A percentile compares a stretch with the other conserved stretches of the same genome.
Evolutionary conservation across 768 basidiomycete genomes (phyloP).

Genomic region (Epithele typhae): DNA sequence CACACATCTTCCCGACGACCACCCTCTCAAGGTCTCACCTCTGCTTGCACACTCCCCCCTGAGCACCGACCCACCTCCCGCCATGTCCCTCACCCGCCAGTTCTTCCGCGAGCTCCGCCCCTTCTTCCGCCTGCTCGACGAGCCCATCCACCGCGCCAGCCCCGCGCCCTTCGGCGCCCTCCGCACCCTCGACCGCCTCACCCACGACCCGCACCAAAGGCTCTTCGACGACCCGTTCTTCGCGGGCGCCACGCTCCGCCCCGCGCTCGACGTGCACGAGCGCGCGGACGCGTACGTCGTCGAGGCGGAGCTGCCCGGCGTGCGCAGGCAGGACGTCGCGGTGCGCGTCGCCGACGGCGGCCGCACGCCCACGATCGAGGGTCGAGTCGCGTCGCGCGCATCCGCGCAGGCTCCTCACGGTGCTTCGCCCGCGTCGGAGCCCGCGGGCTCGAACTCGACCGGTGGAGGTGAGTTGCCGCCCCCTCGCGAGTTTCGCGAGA

Average conservation of each 20-base stretch:
- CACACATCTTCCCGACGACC: too few relatives aligned
- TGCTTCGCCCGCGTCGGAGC: conserved; percentile 14
- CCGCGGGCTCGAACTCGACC: too few relatives aligned
- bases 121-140: conserved; percentile 72
- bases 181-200: conserved; percentile 23
- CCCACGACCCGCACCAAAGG: conserved; percentile 33
- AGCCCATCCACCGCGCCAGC: conserved; percentile 49
- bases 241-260: conserved; percentile 30
- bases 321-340: conserved; percentile 72
- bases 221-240: conserved; percentile 51
- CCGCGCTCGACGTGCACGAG: conserved; percentile 67
- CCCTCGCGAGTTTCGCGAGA: conserved; percentile 7
- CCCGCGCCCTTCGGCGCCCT: conserved; percentile 11
- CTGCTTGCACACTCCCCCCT: too few relatives aligned
- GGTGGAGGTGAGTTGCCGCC: conserved; percentile 29
- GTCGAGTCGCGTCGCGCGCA: conserved; percentile 40
- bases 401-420: neutral
- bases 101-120: conserved; percentile 66
- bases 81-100: conserved; percentile 27
- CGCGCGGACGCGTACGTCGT: conserved; percentile 60
- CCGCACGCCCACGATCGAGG: conserved; percentile 68
- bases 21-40: too few relatives aligned
- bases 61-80: too few relatives aligned
- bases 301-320: conserved; percentile 75
- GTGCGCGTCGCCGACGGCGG: conserved; percentile 69